A percentile compares a stretch with the other conserved stretches of the same genome.
Evolutionary conservation across 2,329 filamentous ascomycete species (phyloP).

Genomic region (Nemania sp.): DNA sequence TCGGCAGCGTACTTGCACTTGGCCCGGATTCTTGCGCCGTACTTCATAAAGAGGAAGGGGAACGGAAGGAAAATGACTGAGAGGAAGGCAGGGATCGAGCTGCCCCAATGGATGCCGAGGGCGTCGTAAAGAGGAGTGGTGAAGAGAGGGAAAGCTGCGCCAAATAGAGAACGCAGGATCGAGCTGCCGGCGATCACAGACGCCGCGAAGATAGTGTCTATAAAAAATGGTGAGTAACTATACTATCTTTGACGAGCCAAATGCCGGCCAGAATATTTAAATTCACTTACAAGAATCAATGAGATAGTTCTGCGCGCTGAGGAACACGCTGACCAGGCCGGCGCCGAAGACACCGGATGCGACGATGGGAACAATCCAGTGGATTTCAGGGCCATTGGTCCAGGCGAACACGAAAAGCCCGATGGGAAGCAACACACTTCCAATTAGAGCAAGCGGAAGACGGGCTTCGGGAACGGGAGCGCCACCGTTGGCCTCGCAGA

Average conservation of each 20-base stretch:
- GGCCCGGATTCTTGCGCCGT: conserved; percentile 64
- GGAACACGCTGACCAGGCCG: conserved; percentile 57
- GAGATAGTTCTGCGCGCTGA: conserved; percentile 60
- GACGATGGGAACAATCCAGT: conserved; percentile 53
- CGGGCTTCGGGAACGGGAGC: conserved; percentile 68
- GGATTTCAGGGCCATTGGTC: conserved; percentile 60
- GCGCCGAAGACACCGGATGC: conserved; percentile 44
- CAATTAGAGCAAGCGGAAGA: conserved; percentile 64
- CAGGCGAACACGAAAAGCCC: conserved; percentile 72
- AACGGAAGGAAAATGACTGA: conserved; percentile 72
- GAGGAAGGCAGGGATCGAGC: conserved; percentile 73
- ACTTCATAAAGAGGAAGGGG: conserved; percentile 76
- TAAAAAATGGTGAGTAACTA: not conserved
- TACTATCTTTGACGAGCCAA: not conserved
- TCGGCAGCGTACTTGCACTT: conserved; percentile 72
- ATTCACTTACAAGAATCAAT: conserved; percentile 52
- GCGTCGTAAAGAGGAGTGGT: conserved; percentile 57
- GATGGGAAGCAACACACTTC: conserved; percentile 63
- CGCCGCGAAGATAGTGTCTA: conserved; percentile 71
- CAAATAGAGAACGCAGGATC: conserved; percentile 63
- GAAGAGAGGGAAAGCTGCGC: conserved; percentile 65
- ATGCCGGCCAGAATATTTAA: not conserved
- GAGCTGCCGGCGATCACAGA: conserved; percentile 63
- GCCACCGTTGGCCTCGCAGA: conserved; percentile 50
- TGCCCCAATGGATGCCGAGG: conserved; percentile 76